Evolutionary conservation across 164 flowering plant species (phyloP).

Genomic region (Stephania cephalantha): DNA sequence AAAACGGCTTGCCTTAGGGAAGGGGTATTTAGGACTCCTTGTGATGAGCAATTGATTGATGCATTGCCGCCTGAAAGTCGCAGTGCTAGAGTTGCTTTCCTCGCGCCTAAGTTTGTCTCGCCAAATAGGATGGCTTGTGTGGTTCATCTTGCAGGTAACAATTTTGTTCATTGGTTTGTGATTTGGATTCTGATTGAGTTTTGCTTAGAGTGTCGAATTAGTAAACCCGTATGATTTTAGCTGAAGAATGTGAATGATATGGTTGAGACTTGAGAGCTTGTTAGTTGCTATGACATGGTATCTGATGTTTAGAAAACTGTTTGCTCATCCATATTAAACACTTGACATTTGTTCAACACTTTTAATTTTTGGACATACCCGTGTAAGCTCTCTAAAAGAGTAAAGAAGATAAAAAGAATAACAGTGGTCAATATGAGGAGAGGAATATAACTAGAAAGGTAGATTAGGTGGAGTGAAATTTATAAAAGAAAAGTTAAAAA

Average conservation of each 20-base stretch:
- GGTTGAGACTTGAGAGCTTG: neutral
- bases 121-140: slow-evolving; percentile 86
- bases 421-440: too few relatives aligned
- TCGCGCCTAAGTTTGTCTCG: slow-evolving; percentile 52
- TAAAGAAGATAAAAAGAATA: too few relatives aligned
- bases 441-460: too few relatives aligned
- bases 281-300: neutral
- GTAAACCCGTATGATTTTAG: neutral
- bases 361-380: too few relatives aligned
- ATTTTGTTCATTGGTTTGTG: neutral
- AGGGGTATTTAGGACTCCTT: slow-evolving; percentile 79
- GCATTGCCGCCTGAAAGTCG: slow-evolving; percentile 95
- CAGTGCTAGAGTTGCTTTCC: slow-evolving; percentile 85
- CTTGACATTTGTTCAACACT: too few relatives aligned
- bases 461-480: too few relatives aligned
- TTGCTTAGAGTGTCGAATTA: too few relatives aligned
- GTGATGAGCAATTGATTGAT: slow-evolving; percentile 58
- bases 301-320: too few relatives aligned
- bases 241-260: neutral
- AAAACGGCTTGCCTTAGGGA: slow-evolving; percentile 63
- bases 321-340: too few relatives aligned
- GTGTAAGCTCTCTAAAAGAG: too few relatives aligned
- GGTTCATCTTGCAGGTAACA: slow-evolving; percentile 94
- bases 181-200: neutral
- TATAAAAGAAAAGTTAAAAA: too few relatives aligned